Percentiles rank a stretch among this genome's conserved stretches.
Evolutionary conservation across 495 filamentous ascomycete species (phyloP).

Genomic region (Letharia columbiana): DNA sequence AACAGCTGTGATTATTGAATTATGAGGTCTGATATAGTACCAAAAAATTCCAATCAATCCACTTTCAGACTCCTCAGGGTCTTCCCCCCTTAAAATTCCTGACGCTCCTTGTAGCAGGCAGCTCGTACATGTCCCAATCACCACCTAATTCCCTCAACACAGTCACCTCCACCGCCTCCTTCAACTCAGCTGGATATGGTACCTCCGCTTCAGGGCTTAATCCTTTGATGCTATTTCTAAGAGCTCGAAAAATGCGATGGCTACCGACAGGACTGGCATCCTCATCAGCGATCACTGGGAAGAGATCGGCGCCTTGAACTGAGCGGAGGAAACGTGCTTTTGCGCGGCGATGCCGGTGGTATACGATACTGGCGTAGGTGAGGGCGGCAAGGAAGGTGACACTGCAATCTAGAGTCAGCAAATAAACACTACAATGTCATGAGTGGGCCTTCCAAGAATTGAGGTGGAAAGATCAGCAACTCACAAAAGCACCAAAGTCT

Average conservation of each 20-base stretch:
- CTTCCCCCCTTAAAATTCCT: not conserved
- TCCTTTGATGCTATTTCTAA: not conserved
- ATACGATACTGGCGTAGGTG: conserved; percentile 5
- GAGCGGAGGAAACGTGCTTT: not conserved
- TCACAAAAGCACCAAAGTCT: not conserved
- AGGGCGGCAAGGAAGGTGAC: conserved; percentile 7
- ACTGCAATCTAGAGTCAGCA: not conserved
- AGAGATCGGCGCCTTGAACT: not conserved
- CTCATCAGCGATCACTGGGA: not conserved
- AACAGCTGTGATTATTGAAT: not conserved
- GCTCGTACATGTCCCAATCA: not conserved
- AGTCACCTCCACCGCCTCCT: not conserved
- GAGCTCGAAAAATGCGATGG: not conserved
- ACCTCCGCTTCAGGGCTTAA: not conserved
- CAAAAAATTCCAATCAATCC: not conserved
- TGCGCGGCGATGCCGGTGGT: conserved; percentile 6
- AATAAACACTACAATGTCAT: not conserved
- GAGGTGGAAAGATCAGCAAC: not conserved
- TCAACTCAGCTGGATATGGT: not conserved
- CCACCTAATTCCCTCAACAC: not conserved
- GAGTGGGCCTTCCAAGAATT: no score
- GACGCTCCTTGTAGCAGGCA: conserved; percentile 1
- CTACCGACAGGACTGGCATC: not conserved
- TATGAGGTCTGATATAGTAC: not conserved
- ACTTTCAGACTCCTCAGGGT: not conserved